Evolutionary conservation across 208 protist genomes (phyloP).

Genomic region (Tetramitus jugosus): DNA sequence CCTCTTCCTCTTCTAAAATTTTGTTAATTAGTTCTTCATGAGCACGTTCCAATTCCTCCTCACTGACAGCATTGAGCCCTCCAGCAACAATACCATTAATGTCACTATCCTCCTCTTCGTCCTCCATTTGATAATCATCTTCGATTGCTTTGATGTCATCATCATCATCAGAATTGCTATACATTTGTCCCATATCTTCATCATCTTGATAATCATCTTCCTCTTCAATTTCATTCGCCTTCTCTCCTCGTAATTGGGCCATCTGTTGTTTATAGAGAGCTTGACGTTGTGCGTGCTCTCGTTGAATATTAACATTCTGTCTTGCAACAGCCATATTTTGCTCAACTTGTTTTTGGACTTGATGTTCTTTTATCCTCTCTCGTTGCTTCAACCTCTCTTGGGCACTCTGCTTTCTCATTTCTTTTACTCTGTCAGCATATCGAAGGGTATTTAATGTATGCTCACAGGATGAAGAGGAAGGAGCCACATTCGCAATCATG

Average conservation of each 20-base stretch:
- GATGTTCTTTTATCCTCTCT: slow-evolving; percentile 13
- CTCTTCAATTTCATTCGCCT: too few relatives aligned
- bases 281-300: too few relatives aligned
- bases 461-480: slow-evolving; percentile 70
- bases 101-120: not conserved
- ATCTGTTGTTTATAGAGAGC: not conserved
- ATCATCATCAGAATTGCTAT: not conserved
- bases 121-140: not conserved
- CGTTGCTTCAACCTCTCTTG: slow-evolving; percentile 41
- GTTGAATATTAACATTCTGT: not conserved
- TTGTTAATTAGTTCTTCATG: slow-evolving; percentile 65
- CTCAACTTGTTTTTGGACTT: not conserved
- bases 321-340: not conserved
- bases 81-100: not conserved
- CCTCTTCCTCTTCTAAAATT: slow-evolving; percentile 79
- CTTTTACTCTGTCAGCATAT: slow-evolving; percentile 93
- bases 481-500: slow-evolving; percentile 92
- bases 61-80: not conserved
- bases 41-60: slow-evolving; percentile 33
- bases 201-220: not conserved
- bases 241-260: too few relatives aligned
- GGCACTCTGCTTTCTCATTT: slow-evolving; percentile 54
- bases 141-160: not conserved
- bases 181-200: not conserved
- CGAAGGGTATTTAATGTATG: slow-evolving; percentile 96